These are phyloP conservation scores for Phaeotremella fagi DNA, from an alignment of 768 basidiomycete species.

Conservation along the genomic window DNA sequence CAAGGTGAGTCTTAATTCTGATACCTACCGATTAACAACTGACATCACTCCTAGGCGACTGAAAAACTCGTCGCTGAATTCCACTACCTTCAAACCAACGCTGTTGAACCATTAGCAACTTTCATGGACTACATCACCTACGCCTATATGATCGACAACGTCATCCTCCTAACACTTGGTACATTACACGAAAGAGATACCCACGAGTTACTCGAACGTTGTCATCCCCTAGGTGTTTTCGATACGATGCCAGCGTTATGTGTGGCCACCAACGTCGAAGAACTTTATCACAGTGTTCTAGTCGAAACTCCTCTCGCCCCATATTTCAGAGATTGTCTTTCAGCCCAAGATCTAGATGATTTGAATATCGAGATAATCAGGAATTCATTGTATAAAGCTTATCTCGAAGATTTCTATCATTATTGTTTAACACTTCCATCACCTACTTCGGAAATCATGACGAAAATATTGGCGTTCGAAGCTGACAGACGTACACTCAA, in stretches of 20 bases:
- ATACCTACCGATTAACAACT: background rate
- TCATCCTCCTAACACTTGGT: constrained; percentile 93
- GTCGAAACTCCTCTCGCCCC: constrained; percentile 97
- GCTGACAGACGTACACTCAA: constrained; percentile 95
- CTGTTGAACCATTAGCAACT: constrained; percentile 81
- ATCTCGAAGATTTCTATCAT: constrained; percentile 92
- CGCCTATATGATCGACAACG: constrained; percentile 99
- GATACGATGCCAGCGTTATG: constrained; percentile 99
- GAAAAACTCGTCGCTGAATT: constrained; percentile 95
- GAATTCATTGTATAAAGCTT: constrained; percentile 97
- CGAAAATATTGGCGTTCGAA: constrained; percentile 85
- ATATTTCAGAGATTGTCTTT: constrained; percentile 93
- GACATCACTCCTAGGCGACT: constrained; percentile 56
- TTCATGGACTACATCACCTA: constrained; percentile 98
- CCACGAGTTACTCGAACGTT: constrained; percentile 89
- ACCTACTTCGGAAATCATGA: constrained; percentile 89
- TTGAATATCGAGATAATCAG: constrained; percentile 99
- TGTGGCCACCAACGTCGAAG: constrained; percentile 97
- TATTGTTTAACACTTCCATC: constrained; percentile 73
- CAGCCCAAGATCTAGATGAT: constrained; percentile 93
- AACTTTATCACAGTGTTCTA: constrained; percentile 90
- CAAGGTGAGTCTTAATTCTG: constrained; percentile 50
- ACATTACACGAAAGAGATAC: constrained; percentile 96
- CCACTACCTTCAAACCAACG: constrained; percentile 84
- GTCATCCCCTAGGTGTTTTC: constrained; percentile 93